These are phyloP conservation scores for Macroventuria anomochaeta DNA, from an alignment of 2,329 filamentous ascomycete genomes.

Conservation along the genomic window DNA sequence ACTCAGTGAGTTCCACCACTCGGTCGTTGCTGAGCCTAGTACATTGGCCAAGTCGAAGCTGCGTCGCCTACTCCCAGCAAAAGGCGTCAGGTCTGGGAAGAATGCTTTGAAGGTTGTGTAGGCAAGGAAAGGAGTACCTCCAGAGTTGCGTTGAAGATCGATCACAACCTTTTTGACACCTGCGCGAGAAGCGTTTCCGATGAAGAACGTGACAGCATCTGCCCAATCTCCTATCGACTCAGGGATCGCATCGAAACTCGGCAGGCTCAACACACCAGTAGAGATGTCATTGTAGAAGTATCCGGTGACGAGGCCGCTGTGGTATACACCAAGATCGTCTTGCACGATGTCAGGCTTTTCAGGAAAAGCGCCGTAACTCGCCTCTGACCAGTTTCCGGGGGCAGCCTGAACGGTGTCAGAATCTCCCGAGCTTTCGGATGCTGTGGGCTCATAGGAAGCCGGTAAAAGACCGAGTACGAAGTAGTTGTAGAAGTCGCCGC, in stretches of 20 bases:
- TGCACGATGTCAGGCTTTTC: constrained; percentile 25
- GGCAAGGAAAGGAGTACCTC: constrained; percentile 51
- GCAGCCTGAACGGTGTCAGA: not conserved
- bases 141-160: constrained; percentile 64
- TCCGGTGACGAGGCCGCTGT: constrained; percentile 42
- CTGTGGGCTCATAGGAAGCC: constrained; percentile 17
- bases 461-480: constrained; percentile 46
- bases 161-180: constrained; percentile 64
- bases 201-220: constrained; percentile 46
- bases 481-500: constrained; percentile 53
- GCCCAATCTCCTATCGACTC: constrained; percentile 27
- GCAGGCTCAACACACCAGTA: constrained; percentile 52
- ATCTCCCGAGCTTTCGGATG: not conserved
- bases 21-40: constrained; percentile 1
- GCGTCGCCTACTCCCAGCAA: constrained; percentile 53
- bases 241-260: constrained; percentile 39
- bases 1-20: constrained; percentile 11
- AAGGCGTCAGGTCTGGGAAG: constrained; percentile 52
- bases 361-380: constrained; percentile 30
- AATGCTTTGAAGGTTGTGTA: constrained; percentile 55
- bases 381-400: constrained; percentile 23
- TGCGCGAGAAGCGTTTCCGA: constrained; percentile 51
- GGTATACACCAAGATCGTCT: constrained; percentile 19
- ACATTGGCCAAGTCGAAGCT: constrained; percentile 43
- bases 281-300: constrained; percentile 51